Conservation (phyloP, 495 filamentous ascomycete species). For the Talaromyces wortmannii region DNA sequence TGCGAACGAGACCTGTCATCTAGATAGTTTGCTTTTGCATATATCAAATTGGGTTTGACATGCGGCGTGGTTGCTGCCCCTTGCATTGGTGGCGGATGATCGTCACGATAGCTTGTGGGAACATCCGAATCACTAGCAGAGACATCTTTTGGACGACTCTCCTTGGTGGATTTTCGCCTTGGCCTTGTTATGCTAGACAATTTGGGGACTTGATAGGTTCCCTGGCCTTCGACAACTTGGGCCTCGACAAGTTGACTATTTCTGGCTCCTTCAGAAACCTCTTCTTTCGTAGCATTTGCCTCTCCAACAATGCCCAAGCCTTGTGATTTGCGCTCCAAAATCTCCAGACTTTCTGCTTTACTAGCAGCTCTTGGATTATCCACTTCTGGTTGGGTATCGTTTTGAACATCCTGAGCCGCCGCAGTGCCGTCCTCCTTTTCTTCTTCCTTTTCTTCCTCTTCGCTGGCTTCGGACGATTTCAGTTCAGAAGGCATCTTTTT, state of each 20-base stretch:
- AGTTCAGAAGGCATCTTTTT: too few species aligned
- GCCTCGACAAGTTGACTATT: not conserved
- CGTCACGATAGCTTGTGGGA: slow-evolving; percentile 4
- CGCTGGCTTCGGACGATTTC: too few species aligned
- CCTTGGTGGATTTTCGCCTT: slow-evolving; percentile 24
- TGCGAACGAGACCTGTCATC: slow-evolving; percentile 5
- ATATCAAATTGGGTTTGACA: slow-evolving; percentile 13
- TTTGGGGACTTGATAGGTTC: slow-evolving; percentile 26
- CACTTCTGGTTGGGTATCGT: not conserved
- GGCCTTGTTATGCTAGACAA: slow-evolving; percentile 20
- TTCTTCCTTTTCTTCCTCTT: not conserved
- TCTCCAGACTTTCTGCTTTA: not conserved
- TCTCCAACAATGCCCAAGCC: not conserved
- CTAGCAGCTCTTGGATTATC: not conserved
- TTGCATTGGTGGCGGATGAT: slow-evolving; percentile 21
- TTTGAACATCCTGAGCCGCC: not conserved
- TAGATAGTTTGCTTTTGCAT: slow-evolving; percentile 14
- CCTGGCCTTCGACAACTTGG: slow-evolving; percentile 31
- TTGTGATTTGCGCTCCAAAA: not conserved
- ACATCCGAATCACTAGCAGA: not conserved
- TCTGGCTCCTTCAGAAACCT: not conserved
- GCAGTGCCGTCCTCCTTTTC: too few species aligned
- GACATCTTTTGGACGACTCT: slow-evolving; percentile 12
- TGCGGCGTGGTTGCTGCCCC: slow-evolving; percentile 8
- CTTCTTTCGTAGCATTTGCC: not conserved